A percentile compares a stretch with the other conserved stretches of the same genome.
These are phyloP conservation scores for Turritis glabra DNA, from an alignment of 345 rosid species.

Conservation along the genomic window DNA sequence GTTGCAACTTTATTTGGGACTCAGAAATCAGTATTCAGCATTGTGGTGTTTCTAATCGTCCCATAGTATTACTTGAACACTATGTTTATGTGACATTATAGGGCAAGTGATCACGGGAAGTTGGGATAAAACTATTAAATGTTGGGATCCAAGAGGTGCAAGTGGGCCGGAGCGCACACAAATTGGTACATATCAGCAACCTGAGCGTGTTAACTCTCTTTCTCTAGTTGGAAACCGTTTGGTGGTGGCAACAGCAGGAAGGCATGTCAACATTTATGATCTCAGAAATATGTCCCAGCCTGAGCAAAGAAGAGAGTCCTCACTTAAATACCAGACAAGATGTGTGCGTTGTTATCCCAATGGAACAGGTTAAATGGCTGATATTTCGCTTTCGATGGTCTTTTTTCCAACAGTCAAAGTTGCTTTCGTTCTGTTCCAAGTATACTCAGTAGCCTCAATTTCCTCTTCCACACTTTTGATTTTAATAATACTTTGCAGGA, in stretches of 20 bases:
- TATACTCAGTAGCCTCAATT: background rate
- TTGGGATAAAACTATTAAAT: constrained; percentile 92
- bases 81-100: constrained; percentile 30
- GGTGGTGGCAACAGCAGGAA: constrained; percentile 96
- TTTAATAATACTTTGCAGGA: constrained; percentile 54
- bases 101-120: constrained; percentile 97
- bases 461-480: constrained; percentile 3
- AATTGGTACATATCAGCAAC: constrained; percentile 84
- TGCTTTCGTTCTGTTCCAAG: background rate
- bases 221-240: constrained; percentile 90
- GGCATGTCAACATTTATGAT: constrained; percentile 92
- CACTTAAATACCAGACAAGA: constrained; percentile 91
- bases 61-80: background rate
- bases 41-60: background rate
- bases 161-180: constrained; percentile 85
- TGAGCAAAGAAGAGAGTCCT: constrained; percentile 93
- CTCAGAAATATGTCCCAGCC: constrained; percentile 95
- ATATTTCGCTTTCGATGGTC: background rate
- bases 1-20: constrained; percentile 6
- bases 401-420: background rate
- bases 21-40: background rate
- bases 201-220: constrained; percentile 92
- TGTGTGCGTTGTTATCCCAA: constrained; percentile 95
- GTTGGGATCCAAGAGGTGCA: constrained; percentile 98
- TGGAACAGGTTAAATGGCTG: constrained; percentile 67